phyloP scores from a whole-genome alignment of 192 early-diverging fungal species.

The Backusella sp. region DNA sequence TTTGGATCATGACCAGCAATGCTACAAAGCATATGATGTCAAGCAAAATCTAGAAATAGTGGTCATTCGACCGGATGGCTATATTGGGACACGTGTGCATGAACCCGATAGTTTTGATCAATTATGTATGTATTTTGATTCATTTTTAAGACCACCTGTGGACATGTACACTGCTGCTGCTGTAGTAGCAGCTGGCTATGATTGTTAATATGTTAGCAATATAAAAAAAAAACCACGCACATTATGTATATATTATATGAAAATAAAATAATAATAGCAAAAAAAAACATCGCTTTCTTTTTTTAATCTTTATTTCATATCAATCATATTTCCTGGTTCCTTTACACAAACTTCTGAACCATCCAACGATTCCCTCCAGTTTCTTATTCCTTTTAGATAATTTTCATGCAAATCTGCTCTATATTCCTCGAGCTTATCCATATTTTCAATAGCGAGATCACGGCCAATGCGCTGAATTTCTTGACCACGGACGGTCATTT shows the following conservation, averaged over 20 bases:
- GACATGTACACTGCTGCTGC: conserved; percentile 26
- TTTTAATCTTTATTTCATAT: neutral
- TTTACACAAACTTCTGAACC: neutral
- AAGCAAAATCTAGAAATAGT: neutral
- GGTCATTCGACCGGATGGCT: conserved; percentile 28
- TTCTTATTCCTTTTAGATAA: conserved; percentile 26
- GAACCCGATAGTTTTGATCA: conserved; percentile 2
- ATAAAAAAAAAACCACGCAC: no score
- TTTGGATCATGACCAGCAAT: conserved; percentile 29
- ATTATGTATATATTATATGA: neutral
- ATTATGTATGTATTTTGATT: conserved; percentile 26
- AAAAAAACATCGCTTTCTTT: neutral
- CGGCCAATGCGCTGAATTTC: conserved; percentile 36
- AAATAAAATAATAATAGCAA: neutral
- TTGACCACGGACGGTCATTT: conserved; percentile 33
- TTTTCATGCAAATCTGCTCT: conserved; percentile 31
- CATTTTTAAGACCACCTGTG: conserved; percentile 17
- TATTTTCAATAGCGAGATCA: conserved; percentile 34
- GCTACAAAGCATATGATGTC: conserved; percentile 8
- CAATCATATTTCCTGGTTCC: conserved; percentile 5
- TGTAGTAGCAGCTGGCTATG: conserved; percentile 23
- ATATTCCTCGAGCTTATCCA: conserved; percentile 37
- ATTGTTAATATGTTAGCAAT: neutral
- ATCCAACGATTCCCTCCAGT: conserved; percentile 24
- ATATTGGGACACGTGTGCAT: conserved; percentile 25